These are phyloP conservation scores for Syzygium aqueum DNA, from an alignment of 345 rosid species.

Conservation along the genomic window DNA sequence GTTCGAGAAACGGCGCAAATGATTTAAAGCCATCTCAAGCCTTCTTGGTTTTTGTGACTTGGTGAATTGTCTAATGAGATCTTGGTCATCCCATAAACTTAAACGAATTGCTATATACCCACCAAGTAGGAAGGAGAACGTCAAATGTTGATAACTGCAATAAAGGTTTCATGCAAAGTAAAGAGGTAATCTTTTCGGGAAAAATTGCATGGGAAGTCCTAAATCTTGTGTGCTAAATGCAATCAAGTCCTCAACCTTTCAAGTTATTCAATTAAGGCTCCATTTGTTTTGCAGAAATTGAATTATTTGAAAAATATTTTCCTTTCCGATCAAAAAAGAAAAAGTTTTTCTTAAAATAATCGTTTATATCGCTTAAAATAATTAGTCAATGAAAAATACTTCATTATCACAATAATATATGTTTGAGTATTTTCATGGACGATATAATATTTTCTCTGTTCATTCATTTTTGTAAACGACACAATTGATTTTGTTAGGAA, in stretches of 20 bases:
- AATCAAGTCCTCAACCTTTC: background rate
- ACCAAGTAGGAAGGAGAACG: background rate
- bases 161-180: background rate
- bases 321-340: no score
- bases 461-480: no score
- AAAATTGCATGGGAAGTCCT: background rate
- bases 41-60: background rate
- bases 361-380: background rate
- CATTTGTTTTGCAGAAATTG: rapidly evolving
- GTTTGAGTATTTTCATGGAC: rapidly evolving
- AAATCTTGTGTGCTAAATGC: background rate
- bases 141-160: background rate
- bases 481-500: no score
- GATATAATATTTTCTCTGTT: no score
- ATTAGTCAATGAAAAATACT: background rate
- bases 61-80: background rate
- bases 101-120: rapidly evolving
- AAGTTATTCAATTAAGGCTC: background rate
- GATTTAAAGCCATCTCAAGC: background rate
- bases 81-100: background rate
- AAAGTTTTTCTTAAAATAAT: no score
- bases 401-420: background rate
- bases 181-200: background rate
- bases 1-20: background rate
- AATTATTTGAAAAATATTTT: background rate